Percentiles rank a stretch among this genome's conserved stretches.
Evolutionary conservation across 306 rosid species (phyloP).

Genomic region (Trifolium pratense): DNA sequence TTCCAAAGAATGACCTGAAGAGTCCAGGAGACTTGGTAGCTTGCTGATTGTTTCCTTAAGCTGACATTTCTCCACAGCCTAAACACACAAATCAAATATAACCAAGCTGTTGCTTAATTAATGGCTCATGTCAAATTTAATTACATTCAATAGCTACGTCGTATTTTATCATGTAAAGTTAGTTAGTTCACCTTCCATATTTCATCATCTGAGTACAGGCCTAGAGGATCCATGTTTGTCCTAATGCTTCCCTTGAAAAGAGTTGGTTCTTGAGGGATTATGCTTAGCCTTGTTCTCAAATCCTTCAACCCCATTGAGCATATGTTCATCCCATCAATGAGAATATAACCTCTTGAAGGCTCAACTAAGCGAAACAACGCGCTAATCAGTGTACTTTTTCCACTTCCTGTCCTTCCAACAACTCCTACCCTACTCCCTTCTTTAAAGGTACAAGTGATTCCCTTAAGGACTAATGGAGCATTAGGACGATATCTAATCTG

Average conservation of each 20-base stretch:
- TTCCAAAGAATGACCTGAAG: constrained; percentile 57
- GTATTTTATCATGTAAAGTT: background rate
- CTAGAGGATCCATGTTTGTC: constrained; percentile 46
- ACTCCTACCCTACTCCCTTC: constrained; percentile 79
- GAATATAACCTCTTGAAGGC: constrained; percentile 58
- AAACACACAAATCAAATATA: background rate
- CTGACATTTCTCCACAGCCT: constrained; percentile 1
- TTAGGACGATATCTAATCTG: constrained; percentile 72
- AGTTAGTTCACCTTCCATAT: constrained; percentile 68
- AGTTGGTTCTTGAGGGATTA: constrained; percentile 87
- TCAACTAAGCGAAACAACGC: constrained; percentile 83
- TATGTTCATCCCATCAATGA: constrained; percentile 66
- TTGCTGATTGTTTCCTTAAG: constrained; percentile 2
- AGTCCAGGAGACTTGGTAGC: constrained; percentile 7
- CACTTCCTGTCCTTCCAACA: constrained; percentile 88
- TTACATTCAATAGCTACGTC: background rate
- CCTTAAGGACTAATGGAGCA: constrained; percentile 68
- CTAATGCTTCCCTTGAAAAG: constrained; percentile 76
- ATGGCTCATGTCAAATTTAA: background rate
- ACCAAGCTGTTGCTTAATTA: background rate
- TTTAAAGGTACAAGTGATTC: constrained; percentile 67
- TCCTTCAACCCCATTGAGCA: constrained; percentile 75
- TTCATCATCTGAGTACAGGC: constrained; percentile 57
- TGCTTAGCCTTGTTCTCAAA: constrained; percentile 71
- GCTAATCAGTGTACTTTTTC: constrained; percentile 75